Evolutionary conservation across 768 basidiomycete species (phyloP).

Genomic region (Leccinum imitatum): DNA sequence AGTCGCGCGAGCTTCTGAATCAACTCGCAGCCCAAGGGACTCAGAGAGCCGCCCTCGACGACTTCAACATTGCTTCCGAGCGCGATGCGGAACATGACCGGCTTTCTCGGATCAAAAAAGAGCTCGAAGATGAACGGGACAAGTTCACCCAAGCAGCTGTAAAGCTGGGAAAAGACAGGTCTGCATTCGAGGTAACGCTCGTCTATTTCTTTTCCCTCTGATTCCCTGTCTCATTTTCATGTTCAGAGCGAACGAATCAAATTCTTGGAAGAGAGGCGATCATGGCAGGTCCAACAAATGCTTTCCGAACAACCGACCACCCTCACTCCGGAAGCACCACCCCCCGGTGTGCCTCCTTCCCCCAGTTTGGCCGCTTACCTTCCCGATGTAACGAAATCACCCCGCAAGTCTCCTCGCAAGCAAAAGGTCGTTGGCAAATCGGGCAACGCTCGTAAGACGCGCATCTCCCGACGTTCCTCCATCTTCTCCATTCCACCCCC

Average conservation of each 20-base stretch:
- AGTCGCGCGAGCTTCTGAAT: slow-evolving; percentile 56
- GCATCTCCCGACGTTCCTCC: slow-evolving; percentile 48
- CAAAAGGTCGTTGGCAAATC: slow-evolving; percentile 48
- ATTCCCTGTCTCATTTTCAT: slow-evolving; percentile 3
- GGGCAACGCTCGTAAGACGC: slow-evolving; percentile 43
- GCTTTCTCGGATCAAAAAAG: slow-evolving; percentile 49
- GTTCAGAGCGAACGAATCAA: slow-evolving; percentile 58
- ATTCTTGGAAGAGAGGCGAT: slow-evolving; percentile 67
- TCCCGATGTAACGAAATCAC: slow-evolving; percentile 39
- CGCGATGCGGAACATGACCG: slow-evolving; percentile 54
- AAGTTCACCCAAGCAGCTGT: slow-evolving; percentile 65
- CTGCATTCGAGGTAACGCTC: slow-evolving; percentile 59
- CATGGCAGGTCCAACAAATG: slow-evolving; percentile 69
- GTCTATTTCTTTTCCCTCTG: neutral
- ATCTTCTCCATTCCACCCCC: slow-evolving; percentile 37
- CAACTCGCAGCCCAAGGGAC: slow-evolving; percentile 47
- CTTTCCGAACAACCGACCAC: slow-evolving; percentile 55
- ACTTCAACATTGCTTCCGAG: slow-evolving; percentile 52
- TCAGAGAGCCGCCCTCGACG: slow-evolving; percentile 36
- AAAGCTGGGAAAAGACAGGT: slow-evolving; percentile 62
- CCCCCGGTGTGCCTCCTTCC: slow-evolving; percentile 14
- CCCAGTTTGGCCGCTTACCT: slow-evolving; percentile 24
- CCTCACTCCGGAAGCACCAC: slow-evolving; percentile 23
- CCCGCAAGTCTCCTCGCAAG: slow-evolving; percentile 47
- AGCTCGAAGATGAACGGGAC: slow-evolving; percentile 64